phyloP scores from a whole-genome alignment of 2,329 filamentous ascomycete genomes.

The Aspergillus vadensis region DNA sequence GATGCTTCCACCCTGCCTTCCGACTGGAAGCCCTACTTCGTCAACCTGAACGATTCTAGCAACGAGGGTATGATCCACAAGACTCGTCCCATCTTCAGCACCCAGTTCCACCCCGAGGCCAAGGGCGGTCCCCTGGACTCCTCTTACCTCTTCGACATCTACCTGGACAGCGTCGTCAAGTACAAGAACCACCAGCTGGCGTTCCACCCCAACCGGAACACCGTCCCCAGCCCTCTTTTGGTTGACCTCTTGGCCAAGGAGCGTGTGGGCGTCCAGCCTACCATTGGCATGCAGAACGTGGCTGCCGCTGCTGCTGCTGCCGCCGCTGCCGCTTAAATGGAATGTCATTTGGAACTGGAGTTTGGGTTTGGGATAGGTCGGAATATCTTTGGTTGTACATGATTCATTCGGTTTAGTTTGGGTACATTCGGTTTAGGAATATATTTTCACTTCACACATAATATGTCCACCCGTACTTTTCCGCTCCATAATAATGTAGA shows the following conservation, averaged over 20 bases:
- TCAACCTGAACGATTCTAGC: constrained; percentile 95
- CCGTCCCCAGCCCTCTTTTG: constrained; percentile 81
- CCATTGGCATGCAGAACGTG: constrained; percentile 56
- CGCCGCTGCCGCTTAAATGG: constrained; percentile 24
- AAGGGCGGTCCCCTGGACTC: constrained; percentile 97
- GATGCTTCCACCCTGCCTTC: constrained; percentile 77
- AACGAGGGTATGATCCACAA: constrained; percentile 99
- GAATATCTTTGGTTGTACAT: constrained; percentile 7
- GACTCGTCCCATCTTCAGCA: constrained; percentile 94
- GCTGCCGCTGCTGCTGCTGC: constrained; percentile 36
- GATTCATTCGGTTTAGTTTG: constrained; percentile 13
- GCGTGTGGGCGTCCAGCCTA: constrained; percentile 83
- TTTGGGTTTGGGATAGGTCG: constrained; percentile 17
- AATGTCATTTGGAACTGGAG: constrained; percentile 13
- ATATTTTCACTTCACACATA: constrained; percentile 35
- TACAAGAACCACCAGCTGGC: constrained; percentile 83
- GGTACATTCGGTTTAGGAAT: constrained; percentile 10
- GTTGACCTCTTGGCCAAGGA: constrained; percentile 92
- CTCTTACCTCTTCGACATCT: constrained; percentile 94
- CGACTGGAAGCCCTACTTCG: constrained; percentile 97
- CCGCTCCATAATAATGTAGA: no score
- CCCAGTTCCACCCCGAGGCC: constrained; percentile 98
- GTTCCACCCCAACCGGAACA: constrained; percentile 73
- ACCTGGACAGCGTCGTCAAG: constrained; percentile 82
- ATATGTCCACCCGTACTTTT: background rate